Evolutionary conservation across 768 basidiomycete genomes (phyloP).

Genomic region (Chalciporus chontae): DNA sequence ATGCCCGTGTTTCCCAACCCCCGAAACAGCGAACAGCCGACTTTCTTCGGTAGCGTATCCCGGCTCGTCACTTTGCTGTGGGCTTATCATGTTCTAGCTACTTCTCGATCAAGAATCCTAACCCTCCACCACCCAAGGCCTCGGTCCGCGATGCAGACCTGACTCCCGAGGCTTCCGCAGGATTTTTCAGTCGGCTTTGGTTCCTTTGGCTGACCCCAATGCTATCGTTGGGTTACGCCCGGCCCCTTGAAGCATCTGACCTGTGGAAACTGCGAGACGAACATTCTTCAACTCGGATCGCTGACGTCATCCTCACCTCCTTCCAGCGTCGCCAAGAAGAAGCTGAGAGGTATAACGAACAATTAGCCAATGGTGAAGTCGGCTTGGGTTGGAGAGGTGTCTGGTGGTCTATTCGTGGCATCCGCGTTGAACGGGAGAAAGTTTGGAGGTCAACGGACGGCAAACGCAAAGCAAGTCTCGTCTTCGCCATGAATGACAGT

Average conservation of each 20-base stretch:
- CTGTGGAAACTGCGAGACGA: slow-evolving; percentile 73
- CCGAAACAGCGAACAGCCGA: background rate
- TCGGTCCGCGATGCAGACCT: slow-evolving; percentile 58
- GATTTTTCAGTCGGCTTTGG: slow-evolving; percentile 54
- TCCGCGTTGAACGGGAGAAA: slow-evolving; percentile 52
- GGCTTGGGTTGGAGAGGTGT: slow-evolving; percentile 49
- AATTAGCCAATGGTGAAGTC: slow-evolving; percentile 62
- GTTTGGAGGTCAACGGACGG: slow-evolving; percentile 65
- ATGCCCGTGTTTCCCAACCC: background rate
- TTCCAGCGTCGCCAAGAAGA: slow-evolving; percentile 55
- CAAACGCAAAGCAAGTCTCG: slow-evolving; percentile 57
- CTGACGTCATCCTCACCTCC: slow-evolving; percentile 57
- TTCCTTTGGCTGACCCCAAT: slow-evolving; percentile 78
- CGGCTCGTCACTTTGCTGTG: background rate
- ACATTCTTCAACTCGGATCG: slow-evolving; percentile 56
- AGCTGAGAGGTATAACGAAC: slow-evolving; percentile 69
- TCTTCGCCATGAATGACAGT: slow-evolving; percentile 71
- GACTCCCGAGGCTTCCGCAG: slow-evolving; percentile 66
- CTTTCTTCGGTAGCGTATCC: slow-evolving; percentile 3
- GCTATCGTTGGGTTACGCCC: slow-evolving; percentile 69
- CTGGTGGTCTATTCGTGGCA: slow-evolving; percentile 56
- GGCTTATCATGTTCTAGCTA: slow-evolving; percentile 4
- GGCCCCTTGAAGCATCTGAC: slow-evolving; percentile 78
- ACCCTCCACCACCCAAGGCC: slow-evolving; percentile 40
- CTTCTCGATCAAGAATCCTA: slow-evolving; percentile 9